Evolutionary conservation across 176 grass and related monocot genomes (phyloP), one percentile per base, ranked within the genome.

Genomic region (Phoenix roebelenii): DNA sequence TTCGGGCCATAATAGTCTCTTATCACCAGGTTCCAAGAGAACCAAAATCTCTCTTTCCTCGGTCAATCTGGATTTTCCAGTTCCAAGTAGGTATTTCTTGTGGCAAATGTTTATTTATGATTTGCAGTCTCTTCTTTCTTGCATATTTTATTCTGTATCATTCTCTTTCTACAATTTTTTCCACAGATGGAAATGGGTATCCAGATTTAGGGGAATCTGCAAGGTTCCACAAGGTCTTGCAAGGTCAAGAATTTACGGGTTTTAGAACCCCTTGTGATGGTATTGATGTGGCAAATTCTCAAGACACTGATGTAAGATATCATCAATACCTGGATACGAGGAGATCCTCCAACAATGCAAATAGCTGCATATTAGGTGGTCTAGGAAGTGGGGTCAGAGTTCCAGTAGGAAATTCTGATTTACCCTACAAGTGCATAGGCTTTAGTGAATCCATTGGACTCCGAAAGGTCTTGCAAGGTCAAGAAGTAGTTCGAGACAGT

Each of bases 401-500:
- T 5, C 51, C 18, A 5, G 54, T 52, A 7, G 59, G 5, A 35
- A 72, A 57, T 56, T 0, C 63, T 5, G 52, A 72, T 25, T 70
- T 83, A 54, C 15, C 78, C 55, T 85, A 83, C 76, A 74, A 74
- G n/a, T 69, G 73, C 49, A 64, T 59, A 60, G 87, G 76, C 87
- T 92, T 83, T 59, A 59, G 70, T 54, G 87, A 83, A 73, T 81
- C 87, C 54, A 23, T 83, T 28, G 58, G 73, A 64, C 88, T 88
- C 87, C 74, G 69, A 71, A 80, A 87, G 93, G 93, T 97, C 93
- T 97, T 97, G 93, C 93, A 92, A 97, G 87, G 93, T 92, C 93
- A 98, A 98, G 93, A 98, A 98, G 81, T 96, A 49, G 80, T 80
- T 51, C 82, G 63, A 39, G 69, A 30, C 44, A 51, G 49, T 59